A percentile compares a stretch with the other conserved stretches of the same genome.
These are phyloP conservation scores for Kwoniella sp. DNA, from an alignment of 768 basidiomycete genomes.

Conservation along the genomic window DNA sequence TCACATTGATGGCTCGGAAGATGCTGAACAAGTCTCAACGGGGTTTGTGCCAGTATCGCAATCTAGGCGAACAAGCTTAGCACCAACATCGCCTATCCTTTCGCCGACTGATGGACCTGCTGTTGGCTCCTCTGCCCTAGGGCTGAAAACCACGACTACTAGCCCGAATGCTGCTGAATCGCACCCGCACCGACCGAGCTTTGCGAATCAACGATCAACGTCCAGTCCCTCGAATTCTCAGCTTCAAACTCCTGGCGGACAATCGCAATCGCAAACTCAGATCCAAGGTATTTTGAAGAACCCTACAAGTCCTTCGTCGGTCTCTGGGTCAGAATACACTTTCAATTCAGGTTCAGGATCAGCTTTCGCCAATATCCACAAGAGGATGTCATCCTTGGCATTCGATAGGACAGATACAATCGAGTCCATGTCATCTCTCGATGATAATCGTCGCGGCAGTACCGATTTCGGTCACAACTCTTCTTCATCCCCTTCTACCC, in stretches of 20 bases:
- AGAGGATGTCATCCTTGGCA: slow-evolving; percentile 24
- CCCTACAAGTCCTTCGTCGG: slow-evolving; percentile 11
- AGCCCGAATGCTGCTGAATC: background rate
- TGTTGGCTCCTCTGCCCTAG: background rate
- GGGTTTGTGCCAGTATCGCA: slow-evolving; percentile 13
- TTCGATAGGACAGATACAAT: slow-evolving; percentile 37
- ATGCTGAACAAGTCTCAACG: background rate
- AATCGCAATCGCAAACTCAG: background rate
- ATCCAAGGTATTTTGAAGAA: slow-evolving; percentile 17
- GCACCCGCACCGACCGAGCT: background rate
- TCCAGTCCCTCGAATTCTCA: background rate
- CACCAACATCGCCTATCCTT: background rate
- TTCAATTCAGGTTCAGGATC: slow-evolving; percentile 17
- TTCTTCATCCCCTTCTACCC: slow-evolving; percentile 30
- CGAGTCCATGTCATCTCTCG: slow-evolving; percentile 3
- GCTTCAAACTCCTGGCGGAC: background rate
- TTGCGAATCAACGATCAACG: background rate
- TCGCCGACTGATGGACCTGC: background rate
- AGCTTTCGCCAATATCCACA: slow-evolving; percentile 18
- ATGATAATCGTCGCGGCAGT: background rate
- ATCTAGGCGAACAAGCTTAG: background rate
- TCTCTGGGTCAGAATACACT: slow-evolving; percentile 26
- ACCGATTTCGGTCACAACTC: slow-evolving; percentile 10
- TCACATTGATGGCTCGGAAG: background rate
- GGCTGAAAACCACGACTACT: background rate